Evolutionary conservation across 2,329 filamentous ascomycete genomes (phyloP), one percentile per base, ranked within the genome.

Genomic region (Teratosphaeria gauchensis): DNA sequence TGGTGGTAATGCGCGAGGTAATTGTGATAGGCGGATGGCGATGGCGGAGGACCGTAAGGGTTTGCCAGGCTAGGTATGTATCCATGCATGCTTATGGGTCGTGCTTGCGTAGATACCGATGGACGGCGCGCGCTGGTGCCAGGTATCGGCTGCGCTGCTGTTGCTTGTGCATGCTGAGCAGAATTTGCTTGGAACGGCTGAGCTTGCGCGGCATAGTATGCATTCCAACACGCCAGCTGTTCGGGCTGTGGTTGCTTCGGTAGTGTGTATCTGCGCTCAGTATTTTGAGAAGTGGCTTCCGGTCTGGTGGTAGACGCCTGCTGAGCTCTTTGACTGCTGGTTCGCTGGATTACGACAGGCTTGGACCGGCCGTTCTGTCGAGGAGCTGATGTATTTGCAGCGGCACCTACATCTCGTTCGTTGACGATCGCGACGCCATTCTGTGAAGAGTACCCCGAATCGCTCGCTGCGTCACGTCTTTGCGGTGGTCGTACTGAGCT

Each of bases 381-480:
- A 4, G 52, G 12, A 16, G 52, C 32, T 31, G 60, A 56, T 51
- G 56, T 55, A 33, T 52, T 53, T 46, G 59, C 53, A 28, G 53
- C 42, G 46, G 62, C 46, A 55, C 53, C 52, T 57, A 55, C 57
- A 35, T 46, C 38, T 32, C 12, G 35, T 9, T 55, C 56, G 9
- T 56, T 61, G 21, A 56, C 53, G 7, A 55, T 55, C 30, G 60
- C 54, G 14, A 60, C 62, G 53, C 63, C 64, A 53, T 56, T 60
- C 35, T 66, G 65, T 53, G 81, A 84, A 63, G 81, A 84, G 75
- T 84, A 84, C 66, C 82, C 82, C 64, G 82, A 84, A 73, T 86
- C 83, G 73, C 79, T 83, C 65, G 78, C 77, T 68, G 75, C 74
- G 71, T 82, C 78, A 61, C 75, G 72, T n/a, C 32, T 53, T 53